phyloP scores from a whole-genome alignment of 73 alveolate genomes.

The Breviolum minutum region DNA sequence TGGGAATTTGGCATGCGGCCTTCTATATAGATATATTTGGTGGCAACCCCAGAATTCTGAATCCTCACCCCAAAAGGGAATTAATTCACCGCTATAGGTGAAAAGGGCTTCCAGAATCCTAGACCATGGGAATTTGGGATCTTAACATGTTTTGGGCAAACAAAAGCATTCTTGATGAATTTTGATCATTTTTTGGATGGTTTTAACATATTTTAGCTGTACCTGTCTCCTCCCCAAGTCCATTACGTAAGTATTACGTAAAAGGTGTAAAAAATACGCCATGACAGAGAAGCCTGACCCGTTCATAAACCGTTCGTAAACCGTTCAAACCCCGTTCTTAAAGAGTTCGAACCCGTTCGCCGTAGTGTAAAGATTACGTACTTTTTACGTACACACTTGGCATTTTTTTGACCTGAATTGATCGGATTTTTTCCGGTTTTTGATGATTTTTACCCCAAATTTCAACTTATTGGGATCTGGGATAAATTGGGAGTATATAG shows the following conservation, averaged over 20 bases:
- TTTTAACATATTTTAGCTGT: neutral
- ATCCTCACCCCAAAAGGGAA: no score
- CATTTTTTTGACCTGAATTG: no score
- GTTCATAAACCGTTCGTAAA: neutral
- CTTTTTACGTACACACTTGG: neutral
- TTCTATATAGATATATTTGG: no score
- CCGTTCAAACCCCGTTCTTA: conserved; percentile 2
- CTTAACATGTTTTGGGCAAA: neutral
- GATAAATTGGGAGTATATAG: no score
- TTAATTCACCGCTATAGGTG: no score
- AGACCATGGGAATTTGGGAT: neutral
- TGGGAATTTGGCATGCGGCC: no score
- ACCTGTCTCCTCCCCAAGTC: no score
- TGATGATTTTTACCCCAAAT: no score
- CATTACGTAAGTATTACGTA: conserved; percentile 4
- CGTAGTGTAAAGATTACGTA: conserved; percentile 15
- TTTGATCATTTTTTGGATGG: neutral
- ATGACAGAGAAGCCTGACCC: neutral
- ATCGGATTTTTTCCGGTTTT: no score
- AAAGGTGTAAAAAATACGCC: neutral
- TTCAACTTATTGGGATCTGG: no score
- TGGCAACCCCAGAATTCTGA: no score
- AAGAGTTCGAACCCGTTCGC: conserved; percentile 37
- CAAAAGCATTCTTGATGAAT: neutral
- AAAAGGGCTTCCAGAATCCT: no score